Percentiles rank a stretch among this genome's conserved stretches.
These are phyloP conservation scores for Aspergillus fischeri DNA, from an alignment of 2,329 filamentous ascomycete species.

Conservation along the genomic window DNA sequence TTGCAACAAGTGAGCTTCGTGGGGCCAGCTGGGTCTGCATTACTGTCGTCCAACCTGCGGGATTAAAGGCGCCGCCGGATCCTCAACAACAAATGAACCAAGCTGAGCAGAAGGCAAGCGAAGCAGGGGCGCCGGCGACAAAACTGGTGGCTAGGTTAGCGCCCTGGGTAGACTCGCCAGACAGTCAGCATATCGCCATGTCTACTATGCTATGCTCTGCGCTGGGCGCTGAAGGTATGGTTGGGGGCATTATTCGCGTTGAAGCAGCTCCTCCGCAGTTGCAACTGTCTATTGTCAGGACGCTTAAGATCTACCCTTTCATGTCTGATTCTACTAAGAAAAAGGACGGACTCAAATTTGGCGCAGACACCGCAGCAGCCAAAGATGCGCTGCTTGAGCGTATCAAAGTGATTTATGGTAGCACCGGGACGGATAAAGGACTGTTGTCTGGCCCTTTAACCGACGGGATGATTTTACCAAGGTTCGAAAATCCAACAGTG, in stretches of 20 bases:
- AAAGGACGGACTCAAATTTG: constrained; percentile 72
- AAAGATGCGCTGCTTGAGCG: constrained; percentile 69
- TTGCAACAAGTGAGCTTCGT: constrained; percentile 67
- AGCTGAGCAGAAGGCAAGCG: constrained; percentile 56
- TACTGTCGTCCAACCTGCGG: constrained; percentile 80
- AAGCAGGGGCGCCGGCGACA: constrained; percentile 55
- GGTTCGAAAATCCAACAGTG: constrained; percentile 51
- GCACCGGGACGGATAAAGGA: constrained; percentile 52
- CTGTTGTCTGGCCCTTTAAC: constrained; percentile 81
- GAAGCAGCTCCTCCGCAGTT: constrained; percentile 74
- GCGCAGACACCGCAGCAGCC: constrained; percentile 79
- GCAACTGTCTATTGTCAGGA: constrained; percentile 61
- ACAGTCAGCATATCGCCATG: constrained; percentile 72
- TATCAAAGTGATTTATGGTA: constrained; percentile 68
- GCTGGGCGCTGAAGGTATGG: constrained; percentile 66
- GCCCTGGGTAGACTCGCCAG: constrained; percentile 82
- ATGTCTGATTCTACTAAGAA: constrained; percentile 52
- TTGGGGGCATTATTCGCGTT: constrained; percentile 82
- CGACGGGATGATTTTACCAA: constrained; percentile 76
- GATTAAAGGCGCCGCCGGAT: constrained; percentile 67
- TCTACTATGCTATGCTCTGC: constrained; percentile 72
- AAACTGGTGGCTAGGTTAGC: constrained; percentile 73
- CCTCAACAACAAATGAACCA: constrained; percentile 65
- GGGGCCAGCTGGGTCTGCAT: constrained; percentile 74
- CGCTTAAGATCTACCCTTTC: constrained; percentile 80